A percentile compares a stretch with the other conserved stretches of the same genome.
These are phyloP conservation scores for Globisporangium canariense DNA, from an alignment of 352 stramenopile genomes.

Conservation along the genomic window DNA sequence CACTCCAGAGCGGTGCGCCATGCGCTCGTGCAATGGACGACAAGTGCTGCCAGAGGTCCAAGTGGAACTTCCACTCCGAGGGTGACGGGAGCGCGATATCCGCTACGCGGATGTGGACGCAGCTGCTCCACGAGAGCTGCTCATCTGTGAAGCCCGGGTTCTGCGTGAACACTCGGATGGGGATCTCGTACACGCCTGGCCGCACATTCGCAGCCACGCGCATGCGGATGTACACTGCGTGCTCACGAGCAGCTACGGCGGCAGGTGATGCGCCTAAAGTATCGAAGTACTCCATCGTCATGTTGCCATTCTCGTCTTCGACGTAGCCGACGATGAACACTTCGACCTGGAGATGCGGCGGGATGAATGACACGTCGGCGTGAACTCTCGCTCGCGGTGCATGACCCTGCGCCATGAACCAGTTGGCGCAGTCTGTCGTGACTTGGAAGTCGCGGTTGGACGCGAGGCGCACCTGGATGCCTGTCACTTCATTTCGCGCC, in stretches of 20 bases:
- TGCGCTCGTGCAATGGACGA: slow-evolving; percentile 57
- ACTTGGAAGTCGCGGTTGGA: slow-evolving; percentile 57
- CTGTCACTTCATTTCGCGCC: slow-evolving; percentile 53
- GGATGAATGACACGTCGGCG: slow-evolving; percentile 52
- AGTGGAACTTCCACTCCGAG: slow-evolving; percentile 51
- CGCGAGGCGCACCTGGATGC: slow-evolving; percentile 47
- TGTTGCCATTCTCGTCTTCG: slow-evolving; percentile 51
- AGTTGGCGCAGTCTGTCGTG: slow-evolving; percentile 52
- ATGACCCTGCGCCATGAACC: slow-evolving; percentile 54
- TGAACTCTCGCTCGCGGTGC: slow-evolving; percentile 50
- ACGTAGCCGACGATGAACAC: slow-evolving; percentile 57
- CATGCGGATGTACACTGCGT: slow-evolving; percentile 59
- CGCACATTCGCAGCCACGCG: slow-evolving; percentile 31
- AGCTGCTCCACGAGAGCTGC: slow-evolving; percentile 60
- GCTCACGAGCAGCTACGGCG: slow-evolving; percentile 25
- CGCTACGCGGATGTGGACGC: slow-evolving; percentile 46
- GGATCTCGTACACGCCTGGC: slow-evolving; percentile 59
- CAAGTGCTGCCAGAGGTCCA: slow-evolving; percentile 80
- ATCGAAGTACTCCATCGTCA: slow-evolving; percentile 61
- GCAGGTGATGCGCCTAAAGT: slow-evolving; percentile 28
- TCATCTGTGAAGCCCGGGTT: slow-evolving; percentile 61
- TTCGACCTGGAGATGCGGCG: slow-evolving; percentile 45
- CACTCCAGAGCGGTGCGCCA: slow-evolving; percentile 52
- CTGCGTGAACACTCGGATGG: slow-evolving; percentile 64
- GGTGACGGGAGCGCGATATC: slow-evolving; percentile 47